Conservation (phyloP, 176 grass and related monocot genomes). For the Oryza glumipatula region DNA sequence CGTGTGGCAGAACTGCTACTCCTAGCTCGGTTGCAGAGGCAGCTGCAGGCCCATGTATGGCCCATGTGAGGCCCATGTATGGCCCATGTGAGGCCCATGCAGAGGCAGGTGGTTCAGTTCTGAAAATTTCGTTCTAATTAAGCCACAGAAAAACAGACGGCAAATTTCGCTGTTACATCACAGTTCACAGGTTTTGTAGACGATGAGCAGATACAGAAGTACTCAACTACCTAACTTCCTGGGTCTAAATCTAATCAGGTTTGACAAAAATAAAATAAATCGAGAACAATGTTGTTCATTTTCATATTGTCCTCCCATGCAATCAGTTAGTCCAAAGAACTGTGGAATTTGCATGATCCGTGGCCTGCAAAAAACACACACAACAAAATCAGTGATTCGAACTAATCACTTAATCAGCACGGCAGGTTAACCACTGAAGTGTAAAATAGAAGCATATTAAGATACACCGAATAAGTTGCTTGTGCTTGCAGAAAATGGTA, state of each 20-base stretch:
- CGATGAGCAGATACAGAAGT: not conserved
- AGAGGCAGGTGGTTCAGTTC: no score
- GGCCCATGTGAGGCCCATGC: no score
- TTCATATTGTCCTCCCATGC: not conserved
- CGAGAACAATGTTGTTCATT: not conserved
- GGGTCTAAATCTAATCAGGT: not conserved
- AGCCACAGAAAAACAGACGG: not conserved
- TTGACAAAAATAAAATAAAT: not conserved
- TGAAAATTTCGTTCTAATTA: no score
- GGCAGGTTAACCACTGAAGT: not conserved
- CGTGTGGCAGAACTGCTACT: no score
- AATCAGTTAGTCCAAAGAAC: conserved; percentile 39
- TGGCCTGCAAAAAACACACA: conserved; percentile 46
- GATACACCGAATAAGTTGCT: not conserved
- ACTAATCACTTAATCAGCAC: not conserved
- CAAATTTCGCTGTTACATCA: not conserved
- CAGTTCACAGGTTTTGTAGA: not conserved
- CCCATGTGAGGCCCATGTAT: no score
- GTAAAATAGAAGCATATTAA: not conserved
- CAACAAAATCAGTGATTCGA: not conserved
- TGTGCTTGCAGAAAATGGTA: conserved; percentile 11
- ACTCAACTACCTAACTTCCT: not conserved
- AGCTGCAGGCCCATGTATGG: no score
- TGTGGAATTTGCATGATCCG: conserved; percentile 67
- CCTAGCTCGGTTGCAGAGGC: no score